phyloP scores from a whole-genome alignment of 176 grass and related monocot genomes.

The Microstegium vimineum region DNA sequence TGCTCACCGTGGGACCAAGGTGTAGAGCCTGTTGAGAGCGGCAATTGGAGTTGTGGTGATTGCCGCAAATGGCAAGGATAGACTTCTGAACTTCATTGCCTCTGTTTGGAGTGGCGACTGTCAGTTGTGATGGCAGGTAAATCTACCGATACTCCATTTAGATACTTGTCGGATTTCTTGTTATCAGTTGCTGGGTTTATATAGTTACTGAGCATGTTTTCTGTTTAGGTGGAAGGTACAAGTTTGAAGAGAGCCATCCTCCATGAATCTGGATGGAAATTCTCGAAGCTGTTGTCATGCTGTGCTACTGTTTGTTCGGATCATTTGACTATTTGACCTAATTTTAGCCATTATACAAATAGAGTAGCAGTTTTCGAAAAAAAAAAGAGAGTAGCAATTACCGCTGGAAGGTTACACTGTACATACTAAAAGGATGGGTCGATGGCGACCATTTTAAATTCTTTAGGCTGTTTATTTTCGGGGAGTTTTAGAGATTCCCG shows the following conservation, averaged over 20 bases:
- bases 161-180: neutral
- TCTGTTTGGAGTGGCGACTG: neutral
- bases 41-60: slow-evolving; percentile 58
- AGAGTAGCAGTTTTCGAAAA: neutral
- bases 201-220: slow-evolving; percentile 10
- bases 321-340: slow-evolving; percentile 25
- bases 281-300: neutral
- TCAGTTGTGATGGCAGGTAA: slow-evolving; percentile 27
- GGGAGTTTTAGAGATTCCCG: slow-evolving; percentile 34
- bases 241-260: neutral
- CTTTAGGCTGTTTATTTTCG: slow-evolving; percentile 8
- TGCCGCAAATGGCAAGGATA: slow-evolving; percentile 46
- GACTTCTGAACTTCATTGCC: slow-evolving; percentile 9
- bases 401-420: slow-evolving; percentile 25
- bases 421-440: slow-evolving; percentile 38
- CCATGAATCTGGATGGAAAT: neutral
- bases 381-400: neutral
- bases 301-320: neutral
- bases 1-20: slow-evolving; percentile 66
- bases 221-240: slow-evolving; percentile 18
- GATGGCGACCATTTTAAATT: slow-evolving; percentile 17
- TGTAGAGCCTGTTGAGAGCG: slow-evolving; percentile 3
- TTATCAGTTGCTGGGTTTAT: neutral
- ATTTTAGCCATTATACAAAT: slow-evolving; percentile 17
- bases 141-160: neutral